Conservation (phyloP, 169 alveolate species). For the Cryptosporidium parvum region DNA sequence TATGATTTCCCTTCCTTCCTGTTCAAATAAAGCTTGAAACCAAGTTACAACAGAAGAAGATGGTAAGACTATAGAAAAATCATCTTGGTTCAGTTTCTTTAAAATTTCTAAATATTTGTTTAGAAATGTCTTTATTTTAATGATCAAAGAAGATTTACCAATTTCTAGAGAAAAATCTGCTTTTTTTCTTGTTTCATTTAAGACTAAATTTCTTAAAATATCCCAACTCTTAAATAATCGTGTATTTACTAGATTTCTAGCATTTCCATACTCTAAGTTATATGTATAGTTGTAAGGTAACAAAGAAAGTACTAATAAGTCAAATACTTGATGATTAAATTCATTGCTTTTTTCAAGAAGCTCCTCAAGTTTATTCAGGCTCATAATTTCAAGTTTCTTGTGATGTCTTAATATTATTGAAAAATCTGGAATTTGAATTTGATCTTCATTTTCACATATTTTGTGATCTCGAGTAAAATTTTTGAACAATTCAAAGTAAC, state of each 20-base stretch:
- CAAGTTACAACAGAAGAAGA: slow-evolving; percentile 15
- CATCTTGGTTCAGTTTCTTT: neutral
- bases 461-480: neutral
- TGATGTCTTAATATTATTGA: neutral
- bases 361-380: neutral
- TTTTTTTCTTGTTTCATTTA: neutral
- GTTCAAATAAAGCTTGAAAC: slow-evolving; percentile 16
- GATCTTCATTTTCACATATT: neutral
- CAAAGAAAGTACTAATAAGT: neutral
- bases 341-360: neutral
- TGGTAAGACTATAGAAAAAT: slow-evolving; percentile 13
- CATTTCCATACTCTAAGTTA: slow-evolving; percentile 9
- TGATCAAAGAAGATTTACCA: neutral
- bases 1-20: neutral
- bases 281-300: slow-evolving; percentile 36
- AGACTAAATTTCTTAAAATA: slow-evolving; percentile 2
- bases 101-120: neutral
- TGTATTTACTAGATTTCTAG: neutral
- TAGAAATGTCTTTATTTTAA: neutral
- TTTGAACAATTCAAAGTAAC: slow-evolving; percentile 7
- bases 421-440: slow-evolving; percentile 23
- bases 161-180: neutral
- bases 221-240: slow-evolving; percentile 12
- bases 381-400: neutral
- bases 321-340: slow-evolving; percentile 9